Percentiles rank a stretch among this genome's conserved stretches.
These are phyloP conservation scores for Penicillium glabrum DNA, from an alignment of 2,329 filamentous ascomycete genomes.

Conservation along the genomic window DNA sequence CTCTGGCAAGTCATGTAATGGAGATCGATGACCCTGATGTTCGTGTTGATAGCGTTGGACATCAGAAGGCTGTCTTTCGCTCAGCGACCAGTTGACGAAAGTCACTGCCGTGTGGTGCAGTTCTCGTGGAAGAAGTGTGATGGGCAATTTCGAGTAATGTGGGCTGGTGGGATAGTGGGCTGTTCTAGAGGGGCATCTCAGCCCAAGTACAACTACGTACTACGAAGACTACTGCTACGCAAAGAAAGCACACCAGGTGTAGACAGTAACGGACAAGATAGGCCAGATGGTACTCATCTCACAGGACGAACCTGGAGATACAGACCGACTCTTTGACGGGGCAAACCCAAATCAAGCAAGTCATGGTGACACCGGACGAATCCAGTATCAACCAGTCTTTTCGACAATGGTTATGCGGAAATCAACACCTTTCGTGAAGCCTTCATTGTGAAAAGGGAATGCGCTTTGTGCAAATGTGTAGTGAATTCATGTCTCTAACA, in stretches of 20 bases:
- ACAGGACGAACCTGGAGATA: slow-evolving; percentile 5
- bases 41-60: neutral
- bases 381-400: slow-evolving; percentile 29
- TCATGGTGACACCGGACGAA: slow-evolving; percentile 13
- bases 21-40: neutral
- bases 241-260: slow-evolving; percentile 17
- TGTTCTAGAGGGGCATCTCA: neutral
- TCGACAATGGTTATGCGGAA: slow-evolving; percentile 60
- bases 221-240: slow-evolving; percentile 22
- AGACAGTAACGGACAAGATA: slow-evolving; percentile 28
- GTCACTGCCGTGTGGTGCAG: neutral
- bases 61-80: neutral
- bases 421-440: slow-evolving; percentile 57
- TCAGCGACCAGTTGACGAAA: neutral
- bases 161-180: neutral
- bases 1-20: neutral
- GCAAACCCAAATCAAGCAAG: slow-evolving; percentile 22
- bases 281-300: slow-evolving; percentile 20
- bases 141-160: neutral
- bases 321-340: slow-evolving; percentile 24
- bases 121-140: neutral
- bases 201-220: slow-evolving; percentile 1
- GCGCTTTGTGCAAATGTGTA: slow-evolving; percentile 23
- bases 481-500: slow-evolving; percentile 42
- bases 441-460: slow-evolving; percentile 55